These are phyloP conservation scores for Chaetomiaceae sp. DNA, from an alignment of 2,329 filamentous ascomycete genomes.

Conservation along the genomic window DNA sequence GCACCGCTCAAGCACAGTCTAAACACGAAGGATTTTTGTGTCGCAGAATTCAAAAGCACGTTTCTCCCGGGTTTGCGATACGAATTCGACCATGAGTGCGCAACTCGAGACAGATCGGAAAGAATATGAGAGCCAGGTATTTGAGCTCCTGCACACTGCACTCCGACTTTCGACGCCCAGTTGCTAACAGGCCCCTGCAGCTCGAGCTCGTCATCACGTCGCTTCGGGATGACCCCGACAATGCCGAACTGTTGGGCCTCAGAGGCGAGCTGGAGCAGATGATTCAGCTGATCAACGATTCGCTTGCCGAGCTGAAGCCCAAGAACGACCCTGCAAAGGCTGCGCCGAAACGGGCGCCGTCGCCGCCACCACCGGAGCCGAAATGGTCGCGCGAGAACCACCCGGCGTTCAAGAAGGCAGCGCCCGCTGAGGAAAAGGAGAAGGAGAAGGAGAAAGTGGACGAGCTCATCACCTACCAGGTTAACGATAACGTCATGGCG, in stretches of 20 bases:
- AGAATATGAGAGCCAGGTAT: constrained; percentile 53
- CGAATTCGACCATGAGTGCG: constrained; percentile 31
- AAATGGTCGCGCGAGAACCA: constrained; percentile 80
- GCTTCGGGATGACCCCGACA: constrained; percentile 74
- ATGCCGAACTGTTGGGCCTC: constrained; percentile 69
- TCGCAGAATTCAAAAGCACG: no score
- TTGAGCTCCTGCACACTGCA: no score
- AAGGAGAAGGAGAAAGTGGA: constrained; percentile 54
- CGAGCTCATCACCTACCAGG: constrained; percentile 59
- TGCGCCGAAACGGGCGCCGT: constrained; percentile 35
- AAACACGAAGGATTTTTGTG: no score
- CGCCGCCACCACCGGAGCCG: constrained; percentile 39
- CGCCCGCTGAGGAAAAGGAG: constrained; percentile 32
- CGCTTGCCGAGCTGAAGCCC: constrained; percentile 73
- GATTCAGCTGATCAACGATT: constrained; percentile 71
- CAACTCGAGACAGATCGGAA: constrained; percentile 47
- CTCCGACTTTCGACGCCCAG: not conserved
- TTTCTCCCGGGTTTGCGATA: no score
- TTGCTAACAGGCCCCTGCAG: constrained; percentile 35
- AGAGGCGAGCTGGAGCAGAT: constrained; percentile 76
- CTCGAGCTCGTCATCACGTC: constrained; percentile 71
- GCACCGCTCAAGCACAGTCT: no score
- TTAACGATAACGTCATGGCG: constrained; percentile 85
- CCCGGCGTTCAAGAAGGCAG: constrained; percentile 63
- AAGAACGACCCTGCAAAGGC: constrained; percentile 42